Conservation (phyloP, 2,329 filamentous ascomycete genomes). For the Didymellaceae sp. region DNA sequence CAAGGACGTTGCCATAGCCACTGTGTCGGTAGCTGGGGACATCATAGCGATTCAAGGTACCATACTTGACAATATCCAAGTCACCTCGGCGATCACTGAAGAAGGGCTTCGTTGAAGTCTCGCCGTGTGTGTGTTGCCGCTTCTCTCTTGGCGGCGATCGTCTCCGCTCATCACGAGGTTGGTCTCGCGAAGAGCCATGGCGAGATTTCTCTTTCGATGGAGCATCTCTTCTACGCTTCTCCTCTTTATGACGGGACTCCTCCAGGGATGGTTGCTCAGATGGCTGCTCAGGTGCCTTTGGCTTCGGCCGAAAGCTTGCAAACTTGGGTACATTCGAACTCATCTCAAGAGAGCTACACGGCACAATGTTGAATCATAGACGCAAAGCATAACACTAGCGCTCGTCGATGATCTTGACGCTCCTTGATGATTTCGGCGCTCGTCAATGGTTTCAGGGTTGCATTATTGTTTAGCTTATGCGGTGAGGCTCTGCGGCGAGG, state of each 20-base stretch:
- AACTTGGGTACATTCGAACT: slow-evolving; percentile 68
- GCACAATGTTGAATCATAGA: too few relatives aligned
- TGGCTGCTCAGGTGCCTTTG: slow-evolving; percentile 24
- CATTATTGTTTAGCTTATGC: background rate
- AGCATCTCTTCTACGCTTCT: slow-evolving; percentile 21
- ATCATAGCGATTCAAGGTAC: slow-evolving; percentile 72
- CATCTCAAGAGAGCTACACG: slow-evolving; percentile 31
- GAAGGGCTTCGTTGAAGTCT: slow-evolving; percentile 21
- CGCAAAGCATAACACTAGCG: too few relatives aligned
- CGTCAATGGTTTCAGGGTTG: background rate
- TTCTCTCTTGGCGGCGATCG: slow-evolving; percentile 47
- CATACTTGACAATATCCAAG: slow-evolving; percentile 74
- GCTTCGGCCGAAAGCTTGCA: slow-evolving; percentile 71
- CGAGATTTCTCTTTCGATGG: slow-evolving; percentile 12
- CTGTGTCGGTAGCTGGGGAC: slow-evolving; percentile 74
- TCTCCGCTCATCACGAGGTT: background rate
- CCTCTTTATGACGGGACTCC: slow-evolving; percentile 14
- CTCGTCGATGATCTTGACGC: too few relatives aligned
- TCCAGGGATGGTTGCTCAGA: slow-evolving; percentile 11
- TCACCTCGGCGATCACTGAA: slow-evolving; percentile 75
- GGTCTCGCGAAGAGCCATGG: background rate
- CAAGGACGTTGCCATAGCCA: slow-evolving; percentile 74
- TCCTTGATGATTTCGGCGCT: too few relatives aligned
- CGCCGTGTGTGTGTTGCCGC: background rate
- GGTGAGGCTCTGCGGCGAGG: too few relatives aligned